Evolutionary conservation across 2,329 filamentous ascomycete species (phyloP), one percentile per base, ranked within the genome.

Genomic region (Bipolaris bicolor): DNA sequence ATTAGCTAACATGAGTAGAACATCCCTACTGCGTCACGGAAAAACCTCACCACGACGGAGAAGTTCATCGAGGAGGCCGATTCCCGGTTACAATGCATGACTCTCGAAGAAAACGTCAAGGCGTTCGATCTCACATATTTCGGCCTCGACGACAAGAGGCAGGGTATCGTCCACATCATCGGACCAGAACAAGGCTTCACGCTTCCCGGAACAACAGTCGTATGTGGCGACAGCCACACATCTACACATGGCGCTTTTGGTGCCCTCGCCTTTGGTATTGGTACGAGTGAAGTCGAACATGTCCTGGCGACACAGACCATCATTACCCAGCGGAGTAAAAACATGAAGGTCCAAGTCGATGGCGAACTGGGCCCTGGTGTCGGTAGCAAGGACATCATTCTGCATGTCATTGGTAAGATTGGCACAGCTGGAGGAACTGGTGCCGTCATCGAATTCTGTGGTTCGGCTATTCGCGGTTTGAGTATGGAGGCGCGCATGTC

Each of bases 401-500:
- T 98, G 54, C 87, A 98, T 76, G 90, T 91, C 55, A 99, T 99
- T 73, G 95, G 95, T 72, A 81, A 89, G 70, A 97, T 98, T 67
- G 95, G 95, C 70, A 98, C 95, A 22, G 95, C 95, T 60, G 95
- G 94, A 76, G 95, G 95, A 68, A 98, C 90, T 55, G 93, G 94
- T 61, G 89, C 90, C 51, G 95, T 98, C 64, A 97, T 99, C 70
- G 95, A 99, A 81, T 99, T 94, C 82, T 97, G 92, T 74, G 95
- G 95, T 58, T 97, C 93, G 49, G 91, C 95, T 60, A 97, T 99
- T 75, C 88, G 92, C 67, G 81, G 80, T 60, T 83, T 98, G 69
- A 96, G 91, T 78, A 97, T 99, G 86, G 95, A 98, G 79, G 95
- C 94, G 41, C 88, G 95, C 67, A 98, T 99, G 95, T 97, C 93